phyloP scores from a whole-genome alignment of 768 basidiomycete genomes.

The Boletus patriciae region DNA sequence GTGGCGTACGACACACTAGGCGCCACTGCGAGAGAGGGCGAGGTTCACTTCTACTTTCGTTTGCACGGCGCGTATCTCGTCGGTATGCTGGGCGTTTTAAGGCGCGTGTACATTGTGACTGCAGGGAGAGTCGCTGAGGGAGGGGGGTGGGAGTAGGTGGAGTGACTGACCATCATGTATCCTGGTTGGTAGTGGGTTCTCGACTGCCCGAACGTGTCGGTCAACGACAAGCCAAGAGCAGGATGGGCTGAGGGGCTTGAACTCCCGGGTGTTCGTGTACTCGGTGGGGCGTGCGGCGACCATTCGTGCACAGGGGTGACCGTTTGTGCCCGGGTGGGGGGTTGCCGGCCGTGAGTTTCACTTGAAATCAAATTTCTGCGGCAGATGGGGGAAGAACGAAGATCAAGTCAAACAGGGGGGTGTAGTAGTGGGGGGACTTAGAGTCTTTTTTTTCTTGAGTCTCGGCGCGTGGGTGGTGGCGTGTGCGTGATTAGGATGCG shows the following conservation, averaged over 20 bases:
- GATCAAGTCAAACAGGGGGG: too few species aligned
- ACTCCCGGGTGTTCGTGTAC: constrained; percentile 19
- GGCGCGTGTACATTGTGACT: constrained; percentile 57
- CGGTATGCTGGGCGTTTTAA: constrained; percentile 60
- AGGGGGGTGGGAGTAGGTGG: neutral
- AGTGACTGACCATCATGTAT: constrained; percentile 66
- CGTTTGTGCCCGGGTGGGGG: too few species aligned
- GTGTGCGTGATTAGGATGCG: constrained; percentile 19
- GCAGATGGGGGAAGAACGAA: too few species aligned
- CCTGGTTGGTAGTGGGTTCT: constrained; percentile 79
- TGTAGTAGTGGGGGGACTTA: too few species aligned
- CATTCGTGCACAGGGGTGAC: too few species aligned
- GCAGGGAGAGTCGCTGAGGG: neutral
- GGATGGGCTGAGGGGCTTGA: constrained; percentile 42
- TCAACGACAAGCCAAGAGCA: constrained; percentile 51
- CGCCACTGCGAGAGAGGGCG: constrained; percentile 58
- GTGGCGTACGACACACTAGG: constrained; percentile 31
- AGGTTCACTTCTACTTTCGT: constrained; percentile 83
- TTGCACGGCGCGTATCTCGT: constrained; percentile 72
- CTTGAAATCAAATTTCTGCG: too few species aligned
- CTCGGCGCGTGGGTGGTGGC: too few species aligned
- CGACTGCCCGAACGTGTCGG: constrained; percentile 69
- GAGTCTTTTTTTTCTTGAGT: too few species aligned
- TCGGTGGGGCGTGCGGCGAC: too few species aligned
- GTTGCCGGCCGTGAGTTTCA: too few species aligned